Evolutionary conservation across 371 early-diverging fungal genomes (phyloP), one percentile per base, ranked within the genome.

Genomic region (Actinomortierella wolfii): DNA sequence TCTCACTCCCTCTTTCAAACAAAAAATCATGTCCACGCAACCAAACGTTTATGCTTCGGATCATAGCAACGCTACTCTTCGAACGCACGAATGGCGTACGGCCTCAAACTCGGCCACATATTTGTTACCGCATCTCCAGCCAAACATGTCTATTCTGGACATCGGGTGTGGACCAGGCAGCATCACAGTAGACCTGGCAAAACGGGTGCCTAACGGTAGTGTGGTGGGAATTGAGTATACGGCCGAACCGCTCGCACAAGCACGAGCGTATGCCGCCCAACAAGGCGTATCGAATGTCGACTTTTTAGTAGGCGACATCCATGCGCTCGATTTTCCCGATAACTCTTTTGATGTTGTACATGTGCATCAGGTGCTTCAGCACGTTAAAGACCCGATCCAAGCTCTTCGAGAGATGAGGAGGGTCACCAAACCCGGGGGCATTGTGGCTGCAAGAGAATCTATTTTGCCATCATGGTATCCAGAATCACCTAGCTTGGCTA

Each of bases 141-240:
- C 61, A 11, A 8, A 47, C 11, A 61, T 61, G 61, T 49, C 54
- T 20, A 61, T 61, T 34, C 51, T 61, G 21, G 61, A 61, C 25
- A 50, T 61, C 25, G 61, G 61, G 3, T 61, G 61, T 34, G 61
- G 61, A 18, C 61, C 61, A 9, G 61, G 61, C 28, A 61, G 61
- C 43, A 61, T 61, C 43, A 39, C 61, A 3, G 55, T 61, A 6
- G 55, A 55, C 34, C 18, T 61, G 24, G 61, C 61, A 8, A 54
- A 50, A 28, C 61, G 54, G 14, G 61, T 61, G 28, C 55, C 61
- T 29, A 7, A 51, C 7, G 61, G 61, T 43, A 23, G 56, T 18
- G 55, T 61, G 56, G 23, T 61, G 6, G 61, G 61, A 43, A 55
- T 61, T 23, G 61, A 61, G 44, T 61, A 61, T 26, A 55, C 61